Base-by-base conservation (phyloP, 768 basidiomycete genomes). In the Lactarius quietus region DNA sequence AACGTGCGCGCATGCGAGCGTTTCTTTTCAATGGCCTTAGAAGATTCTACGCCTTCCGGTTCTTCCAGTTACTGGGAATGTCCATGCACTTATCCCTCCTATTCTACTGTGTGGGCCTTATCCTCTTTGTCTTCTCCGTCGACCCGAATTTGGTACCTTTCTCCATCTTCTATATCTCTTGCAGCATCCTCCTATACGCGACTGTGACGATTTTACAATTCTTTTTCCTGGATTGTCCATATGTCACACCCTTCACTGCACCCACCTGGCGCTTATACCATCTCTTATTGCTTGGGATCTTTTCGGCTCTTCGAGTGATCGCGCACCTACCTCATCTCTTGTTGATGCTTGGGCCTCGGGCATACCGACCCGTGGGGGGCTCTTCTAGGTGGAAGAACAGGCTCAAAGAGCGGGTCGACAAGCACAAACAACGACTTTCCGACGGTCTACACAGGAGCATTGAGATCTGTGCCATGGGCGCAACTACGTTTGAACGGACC, bases 121-220 rank as follows among this genome's bases (percentile, higher is more conserved):
- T 43, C 20, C 20, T 18, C 41, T 43, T n/a, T 10, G 3, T 43
- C 3, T 10, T 43, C 2, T 9, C 8, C 0, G 0, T n/a, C 41
- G 8, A 43, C 9, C 0, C 1, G 20, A 10, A n/a, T 8, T 0
- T 43, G 0, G 41, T 7, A 4, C 10, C 3, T 0, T 9, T n/a
- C 20, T 18, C 41, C 41, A 0, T n/a, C 41, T 0, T 18, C 8
- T 6, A 9, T 33, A 4, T 33, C 3, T 9, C 20, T 43, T 18
- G 20, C 0, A 4, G 9, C 9, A 0, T n/a, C 10, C 1, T n/a
- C 20, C 0, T 10, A n/a, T 43, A 43, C 3, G 41, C 3, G 7
- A 3, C 18, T 10, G 20, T 43, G 8, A 43, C 41, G 41, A 20
- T 10, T 43, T 4, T 43, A n/a, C 41, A 18, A 18, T n/a, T 43